Evolutionary conservation across 2,329 filamentous ascomycete species (phyloP).

Genomic region (Cladophialophora yegresii): DNA sequence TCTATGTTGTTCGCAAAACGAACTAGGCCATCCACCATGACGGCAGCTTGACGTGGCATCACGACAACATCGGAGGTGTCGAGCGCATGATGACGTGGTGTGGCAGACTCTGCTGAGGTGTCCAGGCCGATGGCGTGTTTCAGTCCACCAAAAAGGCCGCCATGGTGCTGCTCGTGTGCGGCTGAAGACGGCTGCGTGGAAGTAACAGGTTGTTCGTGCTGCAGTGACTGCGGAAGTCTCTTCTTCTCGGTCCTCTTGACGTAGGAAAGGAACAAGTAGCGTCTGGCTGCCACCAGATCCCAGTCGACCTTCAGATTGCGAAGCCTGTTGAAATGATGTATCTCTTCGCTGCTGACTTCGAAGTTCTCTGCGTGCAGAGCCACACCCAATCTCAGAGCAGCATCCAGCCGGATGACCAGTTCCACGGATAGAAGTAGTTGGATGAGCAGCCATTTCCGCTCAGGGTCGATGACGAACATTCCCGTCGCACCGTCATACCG

Average conservation of each 20-base stretch:
- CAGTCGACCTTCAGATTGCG: constrained; percentile 58
- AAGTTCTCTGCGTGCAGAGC: constrained; percentile 45
- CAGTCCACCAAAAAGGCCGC: constrained; percentile 22
- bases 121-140: constrained; percentile 17
- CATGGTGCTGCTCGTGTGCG: constrained; percentile 13
- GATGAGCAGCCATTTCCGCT: constrained; percentile 56
- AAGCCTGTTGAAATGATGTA: constrained; percentile 50
- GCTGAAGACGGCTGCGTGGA: constrained; percentile 9
- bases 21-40: constrained; percentile 38
- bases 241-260: constrained; percentile 27
- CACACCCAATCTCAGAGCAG: constrained; percentile 47
- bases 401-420: constrained; percentile 57
- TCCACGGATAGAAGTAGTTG: constrained; percentile 59
- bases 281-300: constrained; percentile 57
- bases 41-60: constrained; percentile 27
- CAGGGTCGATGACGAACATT: constrained; percentile 27
- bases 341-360: constrained; percentile 47
- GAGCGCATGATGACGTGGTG: background rate
- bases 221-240: background rate
- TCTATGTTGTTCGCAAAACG: constrained; percentile 37
- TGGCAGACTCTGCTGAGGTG: background rate
- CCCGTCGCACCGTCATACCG: constrained; percentile 25
- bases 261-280: constrained; percentile 49
- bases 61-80: constrained; percentile 31
- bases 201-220: constrained; percentile 3